Evolutionary conservation across 768 basidiomycete genomes (phyloP), one percentile per base, ranked within the genome.

Genomic region (Paxillus involutus): DNA sequence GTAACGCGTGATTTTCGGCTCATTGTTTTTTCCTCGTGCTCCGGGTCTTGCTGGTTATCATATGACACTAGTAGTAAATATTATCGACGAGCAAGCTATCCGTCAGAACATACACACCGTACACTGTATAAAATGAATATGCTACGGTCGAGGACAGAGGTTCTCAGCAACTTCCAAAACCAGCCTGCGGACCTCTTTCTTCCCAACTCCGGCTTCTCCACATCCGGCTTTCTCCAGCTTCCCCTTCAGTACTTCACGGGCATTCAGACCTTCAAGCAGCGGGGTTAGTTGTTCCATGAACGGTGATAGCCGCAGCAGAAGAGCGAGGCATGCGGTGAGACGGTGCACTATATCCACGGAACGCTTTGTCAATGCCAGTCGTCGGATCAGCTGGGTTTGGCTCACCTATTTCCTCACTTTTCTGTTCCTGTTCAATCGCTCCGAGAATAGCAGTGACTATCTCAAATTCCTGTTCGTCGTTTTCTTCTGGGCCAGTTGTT

Each of bases 381-480:
- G 5, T 14, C 47, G 44, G 37, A 33, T n/a, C 37, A 59, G 24
- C 35, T 24, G 32, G 4, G 44, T 44, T 24, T 49, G 33, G 68
- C 91, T 71, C 52, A 89, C 93, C 85, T 61, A 91, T 84, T 64
- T 95, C 94, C 67, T 91, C 89, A 59, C 77, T 89, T 50, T 75
- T 71, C 57, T 73, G 79, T 72, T 96, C 93, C 58, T 80, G 79
- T 47, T 77, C 78, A 17, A 96, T 63, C 16, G 89, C 90, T 67
- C 93, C 91, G 0, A 94, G 66, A n/a, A 97, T 64, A 1, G 90
- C 95, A 62, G 87, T 90, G 2, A 86, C 75, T 32, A 96, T 70
- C 73, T 97, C 95, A 0, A 89, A 76, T 63, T 92, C 85, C 91
- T 91, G 95, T 51, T 94, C 94, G 17, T 80, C 90, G 50, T 84